A percentile compares a stretch with the other conserved stretches of the same genome.
Evolutionary conservation across 1,284 basidiomycete genomes (phyloP).

Genomic region (Tilletia indica): DNA sequence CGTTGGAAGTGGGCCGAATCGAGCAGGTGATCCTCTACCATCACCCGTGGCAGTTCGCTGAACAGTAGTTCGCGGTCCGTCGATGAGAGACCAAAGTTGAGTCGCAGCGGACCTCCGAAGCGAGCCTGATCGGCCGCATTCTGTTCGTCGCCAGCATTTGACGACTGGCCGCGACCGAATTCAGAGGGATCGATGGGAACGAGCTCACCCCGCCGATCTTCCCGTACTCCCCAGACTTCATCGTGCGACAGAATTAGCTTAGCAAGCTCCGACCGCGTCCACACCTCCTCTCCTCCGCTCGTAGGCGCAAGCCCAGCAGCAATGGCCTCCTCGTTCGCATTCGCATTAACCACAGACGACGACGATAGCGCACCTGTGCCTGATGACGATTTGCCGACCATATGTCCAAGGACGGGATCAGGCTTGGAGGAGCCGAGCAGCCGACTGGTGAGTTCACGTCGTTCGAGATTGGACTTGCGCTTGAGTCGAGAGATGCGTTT

Average conservation of each 20-base stretch:
- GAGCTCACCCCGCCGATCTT: conserved; percentile 49
- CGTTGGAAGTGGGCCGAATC: conserved; percentile 21
- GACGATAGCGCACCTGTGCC: conserved; percentile 67
- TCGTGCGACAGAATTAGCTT: conserved; percentile 44
- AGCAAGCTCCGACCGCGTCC: conserved; percentile 43
- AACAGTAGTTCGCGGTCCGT: conserved; percentile 46
- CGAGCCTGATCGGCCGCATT: background rate
- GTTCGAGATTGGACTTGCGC: conserved; percentile 54
- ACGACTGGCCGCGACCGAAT: background rate
- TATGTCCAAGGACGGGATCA: conserved; percentile 69
- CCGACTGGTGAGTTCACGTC: conserved; percentile 46
- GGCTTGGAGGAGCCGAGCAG: conserved; percentile 60
- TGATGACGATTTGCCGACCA: conserved; percentile 28
- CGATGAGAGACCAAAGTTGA: conserved; percentile 48
- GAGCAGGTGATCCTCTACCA: conserved; percentile 48
- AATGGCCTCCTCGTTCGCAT: conserved; percentile 56
- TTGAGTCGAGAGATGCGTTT: conserved; percentile 38
- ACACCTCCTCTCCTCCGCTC: conserved; percentile 44
- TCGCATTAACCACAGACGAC: conserved; percentile 44
- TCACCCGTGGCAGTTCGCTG: conserved; percentile 46
- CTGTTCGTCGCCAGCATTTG: conserved; percentile 6
- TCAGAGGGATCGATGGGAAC: conserved; percentile 28
- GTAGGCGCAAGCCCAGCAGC: conserved; percentile 63
- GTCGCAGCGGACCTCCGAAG: conserved; percentile 34
- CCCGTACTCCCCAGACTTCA: conserved; percentile 47